Percentiles rank a stretch among this genome's conserved stretches.
Conservation (phyloP, 768 basidiomycete genomes). For the Coprinellus micaceus region DNA sequence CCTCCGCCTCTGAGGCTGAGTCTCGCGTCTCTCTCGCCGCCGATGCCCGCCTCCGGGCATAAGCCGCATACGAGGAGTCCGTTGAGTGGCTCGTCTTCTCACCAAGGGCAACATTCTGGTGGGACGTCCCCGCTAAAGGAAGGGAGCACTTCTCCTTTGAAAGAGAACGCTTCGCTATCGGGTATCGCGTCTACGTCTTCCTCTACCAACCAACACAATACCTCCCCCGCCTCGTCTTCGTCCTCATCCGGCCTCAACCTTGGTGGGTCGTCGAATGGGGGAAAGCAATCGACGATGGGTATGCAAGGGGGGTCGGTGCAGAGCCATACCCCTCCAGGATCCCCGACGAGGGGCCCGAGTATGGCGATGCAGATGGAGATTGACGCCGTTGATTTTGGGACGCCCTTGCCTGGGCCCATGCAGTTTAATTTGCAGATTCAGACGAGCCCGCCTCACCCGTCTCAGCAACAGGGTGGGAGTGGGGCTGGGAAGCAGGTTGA, state of each 20-base stretch:
- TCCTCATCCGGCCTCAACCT: not conserved
- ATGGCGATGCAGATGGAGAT: constrained; percentile 1
- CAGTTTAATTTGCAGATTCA: too few relatives aligned
- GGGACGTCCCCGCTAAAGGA: not conserved
- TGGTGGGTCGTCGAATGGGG: too few relatives aligned
- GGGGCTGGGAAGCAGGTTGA: not conserved
- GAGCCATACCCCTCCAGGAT: not conserved
- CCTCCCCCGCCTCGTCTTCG: not conserved
- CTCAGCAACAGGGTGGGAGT: too few relatives aligned
- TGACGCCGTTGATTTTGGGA: constrained; percentile 10
- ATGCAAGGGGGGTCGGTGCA: too few relatives aligned
- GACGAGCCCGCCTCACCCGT: too few relatives aligned
- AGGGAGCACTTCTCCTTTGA: not conserved
- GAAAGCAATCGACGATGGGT: too few relatives aligned
- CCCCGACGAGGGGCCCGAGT: not conserved
- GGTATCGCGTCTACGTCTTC: not conserved
- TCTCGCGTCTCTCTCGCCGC: not conserved
- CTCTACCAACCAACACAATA: not conserved
- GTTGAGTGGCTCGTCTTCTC: not conserved
- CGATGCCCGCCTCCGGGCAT: not conserved
- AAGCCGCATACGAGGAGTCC: constrained; percentile 5
- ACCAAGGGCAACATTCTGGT: not conserved
- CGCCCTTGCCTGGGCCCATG: not conserved
- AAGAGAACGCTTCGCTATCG: not conserved
- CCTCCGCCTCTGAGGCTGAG: not conserved